A percentile compares a stretch with the other conserved stretches of the same genome.
Evolutionary conservation across 2,329 filamentous ascomycete species (phyloP).

Genomic region (Fusarium vanettenii): DNA sequence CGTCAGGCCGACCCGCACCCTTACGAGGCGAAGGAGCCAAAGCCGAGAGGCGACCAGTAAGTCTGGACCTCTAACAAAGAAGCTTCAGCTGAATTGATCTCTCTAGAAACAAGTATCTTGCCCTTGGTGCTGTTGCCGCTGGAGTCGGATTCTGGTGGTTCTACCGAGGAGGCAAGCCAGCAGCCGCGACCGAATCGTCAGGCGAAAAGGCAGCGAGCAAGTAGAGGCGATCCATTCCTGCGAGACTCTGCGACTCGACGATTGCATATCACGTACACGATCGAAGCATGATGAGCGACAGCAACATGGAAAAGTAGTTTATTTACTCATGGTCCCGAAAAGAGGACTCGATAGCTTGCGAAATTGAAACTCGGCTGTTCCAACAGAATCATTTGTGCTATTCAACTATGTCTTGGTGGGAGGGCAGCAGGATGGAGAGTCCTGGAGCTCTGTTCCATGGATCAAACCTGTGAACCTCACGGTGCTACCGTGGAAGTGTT

Average conservation of each 20-base stretch:
- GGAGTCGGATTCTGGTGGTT: slow-evolving; percentile 31
- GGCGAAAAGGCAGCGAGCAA: slow-evolving; percentile 25
- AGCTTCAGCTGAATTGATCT: not conserved
- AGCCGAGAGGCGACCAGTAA: slow-evolving; percentile 23
- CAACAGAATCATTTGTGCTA: not conserved
- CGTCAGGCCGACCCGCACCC: slow-evolving; percentile 20
- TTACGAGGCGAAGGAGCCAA: slow-evolving; percentile 30
- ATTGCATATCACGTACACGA: not conserved
- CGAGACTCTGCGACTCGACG: not conserved
- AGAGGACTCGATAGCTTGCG: not conserved
- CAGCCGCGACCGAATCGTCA: slow-evolving; percentile 12
- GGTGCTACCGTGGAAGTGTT: not conserved
- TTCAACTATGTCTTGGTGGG: not conserved
- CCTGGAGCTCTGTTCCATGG: not conserved
- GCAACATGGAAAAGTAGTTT: not conserved
- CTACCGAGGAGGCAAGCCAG: slow-evolving; percentile 31
- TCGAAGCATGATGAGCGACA: not conserved
- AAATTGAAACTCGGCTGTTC: not conserved
- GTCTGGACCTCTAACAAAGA: not conserved
- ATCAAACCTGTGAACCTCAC: not conserved
- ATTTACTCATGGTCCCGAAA: not conserved
- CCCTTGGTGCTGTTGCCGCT: slow-evolving; percentile 21
- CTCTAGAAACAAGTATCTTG: slow-evolving; percentile 29
- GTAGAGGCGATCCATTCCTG: slow-evolving; percentile 3
- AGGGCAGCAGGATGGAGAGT: not conserved